Conservation (phyloP, 441 rosid species). For the Syzygium malaccense region DNA sequence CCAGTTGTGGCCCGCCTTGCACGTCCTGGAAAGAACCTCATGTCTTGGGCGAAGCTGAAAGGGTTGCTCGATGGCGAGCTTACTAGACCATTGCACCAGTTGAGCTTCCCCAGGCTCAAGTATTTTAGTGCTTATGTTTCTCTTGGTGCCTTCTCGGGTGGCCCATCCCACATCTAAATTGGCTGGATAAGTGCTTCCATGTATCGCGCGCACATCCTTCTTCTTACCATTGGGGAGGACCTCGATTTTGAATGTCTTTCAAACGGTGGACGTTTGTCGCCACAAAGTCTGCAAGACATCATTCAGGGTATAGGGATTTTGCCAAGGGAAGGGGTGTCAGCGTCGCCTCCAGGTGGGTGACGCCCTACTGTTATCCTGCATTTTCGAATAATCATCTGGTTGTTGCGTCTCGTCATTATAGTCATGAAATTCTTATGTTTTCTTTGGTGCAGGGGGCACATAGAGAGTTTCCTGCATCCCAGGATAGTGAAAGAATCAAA, state of each 20-base stretch:
- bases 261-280: background rate
- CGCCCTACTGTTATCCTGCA: background rate
- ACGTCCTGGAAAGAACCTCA: background rate
- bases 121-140: background rate
- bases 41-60: background rate
- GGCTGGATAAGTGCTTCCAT: background rate
- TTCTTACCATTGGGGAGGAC: background rate
- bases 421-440: background rate
- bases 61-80: background rate
- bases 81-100: background rate
- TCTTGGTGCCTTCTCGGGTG: background rate
- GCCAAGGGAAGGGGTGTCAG: background rate
- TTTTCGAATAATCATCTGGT: background rate
- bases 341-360: background rate
- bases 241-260: background rate
- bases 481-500: background rate
- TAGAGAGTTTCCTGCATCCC: fast-evolving
- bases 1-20: background rate
- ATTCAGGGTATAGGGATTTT: background rate
- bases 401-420: background rate
- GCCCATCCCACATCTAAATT: background rate
- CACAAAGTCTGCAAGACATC: background rate
- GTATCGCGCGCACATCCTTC: background rate
- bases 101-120: background rate
- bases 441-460: background rate